A percentile compares a stretch with the other conserved stretches of the same genome.
Conservation (phyloP, 192 early-diverging fungal species). For the Spizellomyces punctatus region DNA sequence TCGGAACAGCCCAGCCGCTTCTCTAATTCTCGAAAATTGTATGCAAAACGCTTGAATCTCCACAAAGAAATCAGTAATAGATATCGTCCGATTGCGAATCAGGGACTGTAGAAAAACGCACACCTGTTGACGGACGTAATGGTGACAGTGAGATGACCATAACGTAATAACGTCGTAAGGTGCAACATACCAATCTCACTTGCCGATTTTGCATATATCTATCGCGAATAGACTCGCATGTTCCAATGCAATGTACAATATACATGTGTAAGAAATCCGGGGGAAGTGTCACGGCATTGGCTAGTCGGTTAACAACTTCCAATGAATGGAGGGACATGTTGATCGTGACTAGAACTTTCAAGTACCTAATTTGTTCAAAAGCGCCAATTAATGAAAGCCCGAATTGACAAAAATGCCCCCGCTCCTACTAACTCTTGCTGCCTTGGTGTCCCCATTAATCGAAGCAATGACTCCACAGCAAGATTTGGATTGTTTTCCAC, state of each 20-base stretch:
- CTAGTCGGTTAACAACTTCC: conserved; percentile 44
- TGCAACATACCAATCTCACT: conserved; percentile 33
- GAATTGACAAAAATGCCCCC: too few relatives aligned
- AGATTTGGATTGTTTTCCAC: conserved; percentile 52
- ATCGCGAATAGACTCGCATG: conserved; percentile 30
- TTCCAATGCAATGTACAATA: conserved; percentile 29
- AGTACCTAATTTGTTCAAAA: neutral
- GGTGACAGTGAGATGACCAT: neutral
- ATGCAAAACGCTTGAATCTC: conserved; percentile 50
- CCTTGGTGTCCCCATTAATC: conserved; percentile 15
- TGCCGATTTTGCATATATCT: conserved; percentile 36
- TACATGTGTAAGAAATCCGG: conserved; percentile 31
- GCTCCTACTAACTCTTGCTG: neutral
- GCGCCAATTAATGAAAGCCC: too few relatives aligned
- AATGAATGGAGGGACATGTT: conserved; percentile 35
- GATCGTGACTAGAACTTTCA: conserved; percentile 23
- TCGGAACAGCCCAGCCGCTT: conserved; percentile 41
- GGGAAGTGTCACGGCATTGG: conserved; percentile 16
- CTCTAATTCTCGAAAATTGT: conserved; percentile 40
- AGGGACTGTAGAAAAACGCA: conserved; percentile 46
- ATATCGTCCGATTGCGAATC: conserved; percentile 21
- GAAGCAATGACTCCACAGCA: conserved; percentile 37
- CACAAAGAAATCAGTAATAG: conserved; percentile 27
- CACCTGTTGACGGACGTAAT: conserved; percentile 21
- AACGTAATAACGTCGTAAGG: neutral